Conservation (phyloP, 2,329 filamentous ascomycete genomes). For the Penicillium nordicum region DNA sequence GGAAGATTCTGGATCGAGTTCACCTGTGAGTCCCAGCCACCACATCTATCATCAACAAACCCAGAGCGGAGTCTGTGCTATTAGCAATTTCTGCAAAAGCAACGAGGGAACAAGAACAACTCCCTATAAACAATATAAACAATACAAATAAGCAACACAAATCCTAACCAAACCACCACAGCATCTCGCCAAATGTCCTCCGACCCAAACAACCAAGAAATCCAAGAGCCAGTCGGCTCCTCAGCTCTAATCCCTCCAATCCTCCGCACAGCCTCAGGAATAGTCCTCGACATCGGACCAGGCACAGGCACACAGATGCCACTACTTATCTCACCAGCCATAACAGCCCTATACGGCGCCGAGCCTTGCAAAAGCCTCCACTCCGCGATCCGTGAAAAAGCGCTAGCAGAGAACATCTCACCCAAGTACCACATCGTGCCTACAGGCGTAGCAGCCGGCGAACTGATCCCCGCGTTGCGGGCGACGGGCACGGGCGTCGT, state of each 20-base stretch:
- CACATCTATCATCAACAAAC: neutral
- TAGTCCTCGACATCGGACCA: slow-evolving; percentile 51
- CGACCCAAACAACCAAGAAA: slow-evolving; percentile 11
- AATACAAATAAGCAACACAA: neutral
- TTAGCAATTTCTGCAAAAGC: neutral
- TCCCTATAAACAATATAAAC: neutral
- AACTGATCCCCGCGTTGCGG: slow-evolving; percentile 39
- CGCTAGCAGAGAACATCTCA: slow-evolving; percentile 40
- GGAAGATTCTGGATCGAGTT: slow-evolving; percentile 42
- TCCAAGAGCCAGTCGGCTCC: slow-evolving; percentile 23
- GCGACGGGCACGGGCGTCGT: slow-evolving; percentile 30
- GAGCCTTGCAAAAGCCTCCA: slow-evolving; percentile 53
- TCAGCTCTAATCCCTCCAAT: slow-evolving; percentile 42
- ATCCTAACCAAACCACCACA: slow-evolving; percentile 1
- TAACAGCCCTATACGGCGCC: slow-evolving; percentile 52
- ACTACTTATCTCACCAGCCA: slow-evolving; percentile 43
- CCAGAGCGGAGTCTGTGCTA: neutral
- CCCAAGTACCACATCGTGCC: slow-evolving; percentile 51
- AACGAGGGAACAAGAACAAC: too few species aligned
- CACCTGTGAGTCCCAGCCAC: slow-evolving; percentile 27
- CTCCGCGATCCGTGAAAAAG: slow-evolving; percentile 40
- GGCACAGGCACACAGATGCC: slow-evolving; percentile 52
- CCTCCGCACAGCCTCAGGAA: slow-evolving; percentile 39
- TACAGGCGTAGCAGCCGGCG: slow-evolving; percentile 47
- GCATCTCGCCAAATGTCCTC: slow-evolving; percentile 10